Conservation (phyloP, 768 basidiomycete species). For the Suillus weaverae region DNA sequence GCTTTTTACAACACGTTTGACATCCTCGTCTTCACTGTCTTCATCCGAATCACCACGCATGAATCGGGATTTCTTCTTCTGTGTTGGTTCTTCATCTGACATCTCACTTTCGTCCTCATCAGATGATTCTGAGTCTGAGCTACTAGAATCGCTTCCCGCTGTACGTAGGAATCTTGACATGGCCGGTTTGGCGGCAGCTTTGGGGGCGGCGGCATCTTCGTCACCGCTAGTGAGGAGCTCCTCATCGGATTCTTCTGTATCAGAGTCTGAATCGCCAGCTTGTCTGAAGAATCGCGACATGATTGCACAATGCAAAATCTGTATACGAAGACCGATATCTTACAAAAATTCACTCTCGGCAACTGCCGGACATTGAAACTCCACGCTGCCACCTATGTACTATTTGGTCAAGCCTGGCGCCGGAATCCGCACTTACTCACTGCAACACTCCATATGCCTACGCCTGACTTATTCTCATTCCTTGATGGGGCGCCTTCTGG, state of each 20-base stretch:
- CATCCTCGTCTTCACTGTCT: constrained; percentile 66
- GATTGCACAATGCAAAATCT: constrained; percentile 2
- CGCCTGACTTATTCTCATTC: constrained; percentile 34
- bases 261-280: constrained; percentile 79
- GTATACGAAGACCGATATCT: background rate
- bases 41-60: constrained; percentile 47
- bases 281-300: constrained; percentile 93
- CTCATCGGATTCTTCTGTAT: constrained; percentile 73
- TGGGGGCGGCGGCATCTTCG: constrained; percentile 55
- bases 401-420: background rate
- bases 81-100: constrained; percentile 37
- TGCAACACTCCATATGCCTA: background rate
- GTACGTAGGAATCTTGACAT: constrained; percentile 81
- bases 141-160: constrained; percentile 56
- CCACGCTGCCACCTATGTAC: too few species aligned
- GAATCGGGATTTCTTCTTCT: constrained; percentile 43
- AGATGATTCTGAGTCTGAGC: constrained; percentile 54
- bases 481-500: constrained; percentile 22
- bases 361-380: background rate
- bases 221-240: constrained; percentile 72
- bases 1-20: constrained; percentile 68
- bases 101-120: constrained; percentile 56
- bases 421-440: background rate
- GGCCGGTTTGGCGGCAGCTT: constrained; percentile 41
- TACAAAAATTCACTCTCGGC: background rate